A percentile compares a stretch with the other conserved stretches of the same genome.
These are phyloP conservation scores for Rhododendron vialii DNA, from an alignment of 148 eudicot species.

Conservation along the genomic window DNA sequence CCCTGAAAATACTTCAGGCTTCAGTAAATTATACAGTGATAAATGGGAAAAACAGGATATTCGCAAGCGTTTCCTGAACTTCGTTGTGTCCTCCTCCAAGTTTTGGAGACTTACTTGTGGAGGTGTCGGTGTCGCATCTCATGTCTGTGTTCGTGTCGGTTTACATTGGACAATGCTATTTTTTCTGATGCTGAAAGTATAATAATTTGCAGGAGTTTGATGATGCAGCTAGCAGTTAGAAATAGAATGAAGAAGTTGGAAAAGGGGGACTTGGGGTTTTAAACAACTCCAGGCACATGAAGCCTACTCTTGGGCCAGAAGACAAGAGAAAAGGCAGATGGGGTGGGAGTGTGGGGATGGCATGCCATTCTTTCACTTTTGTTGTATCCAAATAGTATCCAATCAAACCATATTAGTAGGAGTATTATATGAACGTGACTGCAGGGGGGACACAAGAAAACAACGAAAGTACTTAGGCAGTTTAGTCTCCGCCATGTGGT, in stretches of 20 bases:
- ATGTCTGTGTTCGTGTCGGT: neutral
- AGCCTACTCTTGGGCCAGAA: conserved; percentile 1
- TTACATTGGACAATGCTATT: neutral
- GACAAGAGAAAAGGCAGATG: neutral
- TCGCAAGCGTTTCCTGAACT: neutral
- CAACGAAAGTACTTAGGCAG: neutral
- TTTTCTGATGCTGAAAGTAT: neutral
- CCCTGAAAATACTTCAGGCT: neutral
- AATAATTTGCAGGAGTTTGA: neutral
- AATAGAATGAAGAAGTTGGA: neutral
- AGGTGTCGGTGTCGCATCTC: neutral
- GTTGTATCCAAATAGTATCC: neutral
- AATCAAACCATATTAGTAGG: neutral
- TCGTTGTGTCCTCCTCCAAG: neutral
- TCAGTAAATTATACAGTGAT: neutral
- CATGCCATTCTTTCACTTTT: conserved; percentile 1
- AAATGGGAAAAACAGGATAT: neutral
- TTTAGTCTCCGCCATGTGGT: conserved; percentile 9
- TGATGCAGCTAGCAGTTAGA: neutral
- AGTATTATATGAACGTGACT: neutral
- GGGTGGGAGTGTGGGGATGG: neutral
- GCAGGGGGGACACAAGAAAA: neutral
- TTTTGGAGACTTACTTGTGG: neutral
- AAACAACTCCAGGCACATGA: conserved; percentile 11
- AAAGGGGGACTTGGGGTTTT: neutral